These are phyloP conservation scores for Salvia rosmarinus DNA, from an alignment of 257 asterid species.

Conservation along the genomic window DNA sequence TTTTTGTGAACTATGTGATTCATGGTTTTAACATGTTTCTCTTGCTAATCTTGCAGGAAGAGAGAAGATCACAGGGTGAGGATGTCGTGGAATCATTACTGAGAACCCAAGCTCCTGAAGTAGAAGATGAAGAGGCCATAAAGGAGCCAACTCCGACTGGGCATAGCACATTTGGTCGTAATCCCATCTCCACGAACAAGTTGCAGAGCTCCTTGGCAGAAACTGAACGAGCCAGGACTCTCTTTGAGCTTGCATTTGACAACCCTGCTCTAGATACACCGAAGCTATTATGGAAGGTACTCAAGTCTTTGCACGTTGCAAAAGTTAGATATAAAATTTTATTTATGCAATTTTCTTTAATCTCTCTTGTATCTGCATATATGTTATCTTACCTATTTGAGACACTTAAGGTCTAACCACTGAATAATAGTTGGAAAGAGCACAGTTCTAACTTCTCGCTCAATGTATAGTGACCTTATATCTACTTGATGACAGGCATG, in stretches of 20 bases:
- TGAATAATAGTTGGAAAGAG: no score
- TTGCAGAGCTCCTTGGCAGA: slow-evolving; percentile 76
- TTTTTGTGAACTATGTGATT: not conserved
- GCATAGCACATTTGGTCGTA: not conserved
- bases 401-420: no score
- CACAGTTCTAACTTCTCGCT: no score
- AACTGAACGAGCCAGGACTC: slow-evolving; percentile 83
- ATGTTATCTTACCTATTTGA: no score
- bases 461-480: no score
- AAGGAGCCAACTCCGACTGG: not conserved
- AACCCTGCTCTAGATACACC: slow-evolving; percentile 96
- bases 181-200: slow-evolving; percentile 37
- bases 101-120: not conserved
- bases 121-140: no score
- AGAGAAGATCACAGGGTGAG: not conserved
- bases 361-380: no score
- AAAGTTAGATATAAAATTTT: not conserved
- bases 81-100: not conserved
- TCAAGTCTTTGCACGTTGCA: no score
- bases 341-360: no score
- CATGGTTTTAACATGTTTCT: not conserved
- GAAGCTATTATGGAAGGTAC: slow-evolving; percentile 85
- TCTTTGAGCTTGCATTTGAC: slow-evolving; percentile 90
- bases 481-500: slow-evolving; percentile 60
- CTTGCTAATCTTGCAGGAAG: not conserved